phyloP scores from a whole-genome alignment of 176 grass and related monocot species.

The Aechmea fasciata region DNA sequence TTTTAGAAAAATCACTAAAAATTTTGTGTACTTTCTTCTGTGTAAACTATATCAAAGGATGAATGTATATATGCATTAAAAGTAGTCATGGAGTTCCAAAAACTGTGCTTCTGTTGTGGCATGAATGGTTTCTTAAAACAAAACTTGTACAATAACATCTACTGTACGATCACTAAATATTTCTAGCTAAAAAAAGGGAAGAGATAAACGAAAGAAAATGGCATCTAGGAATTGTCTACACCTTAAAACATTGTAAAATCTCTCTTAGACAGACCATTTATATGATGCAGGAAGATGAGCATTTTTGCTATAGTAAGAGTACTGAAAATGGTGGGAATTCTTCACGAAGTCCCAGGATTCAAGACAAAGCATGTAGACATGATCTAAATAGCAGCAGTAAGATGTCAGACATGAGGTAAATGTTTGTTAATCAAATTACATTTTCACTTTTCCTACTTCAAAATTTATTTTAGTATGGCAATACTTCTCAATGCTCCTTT shows the following conservation, averaged over 20 bases:
- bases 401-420: slow-evolving; percentile 27
- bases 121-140: too few species aligned
- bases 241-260: background rate
- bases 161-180: background rate
- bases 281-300: slow-evolving; percentile 40
- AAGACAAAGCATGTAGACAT: slow-evolving; percentile 6
- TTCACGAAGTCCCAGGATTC: slow-evolving; percentile 6
- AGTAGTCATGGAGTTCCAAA: too few species aligned
- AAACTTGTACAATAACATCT: slow-evolving; percentile 6
- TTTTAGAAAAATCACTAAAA: background rate
- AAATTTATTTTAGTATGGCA: background rate
- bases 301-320: slow-evolving; percentile 6
- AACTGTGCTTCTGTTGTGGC: too few species aligned
- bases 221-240: background rate
- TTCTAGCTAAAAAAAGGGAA: background rate
- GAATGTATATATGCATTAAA: too few species aligned
- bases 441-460: background rate
- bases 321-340: background rate
- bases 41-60: too few species aligned
- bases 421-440: background rate
- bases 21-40: slow-evolving; percentile 11
- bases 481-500: background rate
- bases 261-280: slow-evolving; percentile 19
- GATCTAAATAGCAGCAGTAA: slow-evolving; percentile 21
- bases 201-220: background rate